phyloP scores from a whole-genome alignment of 2,329 filamentous ascomycete species.

The Sclerotiophoma versabilis region DNA sequence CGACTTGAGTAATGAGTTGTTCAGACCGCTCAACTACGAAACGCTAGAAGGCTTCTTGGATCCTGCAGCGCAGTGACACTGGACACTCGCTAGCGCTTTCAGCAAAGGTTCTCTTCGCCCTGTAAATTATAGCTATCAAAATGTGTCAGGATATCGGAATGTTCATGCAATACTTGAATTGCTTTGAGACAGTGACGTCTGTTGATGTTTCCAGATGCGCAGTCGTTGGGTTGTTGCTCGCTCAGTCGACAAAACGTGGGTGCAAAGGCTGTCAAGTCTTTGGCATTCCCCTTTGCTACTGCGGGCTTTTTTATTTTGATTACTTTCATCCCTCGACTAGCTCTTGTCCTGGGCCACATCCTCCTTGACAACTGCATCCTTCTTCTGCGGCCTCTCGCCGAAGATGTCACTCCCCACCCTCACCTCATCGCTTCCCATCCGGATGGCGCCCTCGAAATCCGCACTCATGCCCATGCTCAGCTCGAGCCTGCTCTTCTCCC shows the following conservation, averaged over 20 bases:
- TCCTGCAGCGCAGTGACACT: slow-evolving; percentile 28
- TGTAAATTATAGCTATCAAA: too few species aligned
- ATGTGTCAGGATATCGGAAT: too few species aligned
- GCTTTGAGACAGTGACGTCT: too few species aligned
- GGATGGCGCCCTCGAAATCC: slow-evolving; percentile 90
- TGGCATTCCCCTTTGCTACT: too few species aligned
- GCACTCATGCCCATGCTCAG: slow-evolving; percentile 99
- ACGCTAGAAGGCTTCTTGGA: slow-evolving; percentile 43
- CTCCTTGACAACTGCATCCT: slow-evolving; percentile 72
- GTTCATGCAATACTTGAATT: too few species aligned
- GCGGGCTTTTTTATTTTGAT: background rate
- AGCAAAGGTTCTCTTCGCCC: too few species aligned
- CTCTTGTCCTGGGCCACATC: slow-evolving; percentile 26
- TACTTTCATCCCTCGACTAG: background rate
- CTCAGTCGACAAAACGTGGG: too few species aligned
- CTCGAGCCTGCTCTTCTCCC: slow-evolving; percentile 69
- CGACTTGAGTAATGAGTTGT: slow-evolving; percentile 49
- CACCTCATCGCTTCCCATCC: slow-evolving; percentile 85
- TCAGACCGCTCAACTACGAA: slow-evolving; percentile 48
- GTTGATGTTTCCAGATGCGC: too few species aligned
- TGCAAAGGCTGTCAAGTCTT: too few species aligned
- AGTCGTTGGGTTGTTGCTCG: too few species aligned
- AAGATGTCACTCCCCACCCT: slow-evolving; percentile 95
- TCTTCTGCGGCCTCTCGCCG: slow-evolving; percentile 78
- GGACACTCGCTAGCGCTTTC: too few species aligned